phyloP scores from a whole-genome alignment of 805 yeast species.

The Lachancea lanzarotensis region DNA sequence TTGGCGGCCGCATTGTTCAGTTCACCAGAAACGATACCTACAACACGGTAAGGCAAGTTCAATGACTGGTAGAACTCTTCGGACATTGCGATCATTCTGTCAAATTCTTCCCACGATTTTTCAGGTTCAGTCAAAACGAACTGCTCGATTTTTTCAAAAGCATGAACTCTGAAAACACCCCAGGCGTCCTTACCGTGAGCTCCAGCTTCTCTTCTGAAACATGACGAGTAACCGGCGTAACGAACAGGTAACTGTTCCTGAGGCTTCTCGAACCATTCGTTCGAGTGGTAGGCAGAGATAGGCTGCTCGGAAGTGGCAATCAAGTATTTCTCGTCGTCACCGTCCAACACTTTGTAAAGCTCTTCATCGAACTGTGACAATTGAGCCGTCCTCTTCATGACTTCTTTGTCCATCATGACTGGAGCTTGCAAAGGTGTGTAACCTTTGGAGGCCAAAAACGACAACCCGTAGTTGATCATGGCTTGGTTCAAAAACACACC shows the following conservation, averaged over 20 bases:
- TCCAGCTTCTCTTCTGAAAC: conserved; percentile 99
- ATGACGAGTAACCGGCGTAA: conserved; percentile 96
- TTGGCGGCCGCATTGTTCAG: conserved; percentile 98
- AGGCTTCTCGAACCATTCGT: conserved; percentile 98
- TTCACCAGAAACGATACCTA: conserved; percentile 97
- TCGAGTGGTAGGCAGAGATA: conserved; percentile 93
- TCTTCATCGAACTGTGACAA: conserved; percentile 97
- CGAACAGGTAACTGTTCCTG: conserved; percentile 92
- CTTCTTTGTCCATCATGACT: conserved; percentile 99
- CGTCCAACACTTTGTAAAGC: conserved; percentile 92
- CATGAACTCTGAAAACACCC: conserved; percentile 99
- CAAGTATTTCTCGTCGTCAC: conserved; percentile 94
- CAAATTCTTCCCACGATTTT: conserved; percentile 96
- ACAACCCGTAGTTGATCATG: conserved; percentile 89
- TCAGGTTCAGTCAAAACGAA: conserved; percentile 95
- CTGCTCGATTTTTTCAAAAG: conserved; percentile 97
- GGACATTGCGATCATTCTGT: conserved; percentile 83
- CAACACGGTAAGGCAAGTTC: conserved; percentile 93
- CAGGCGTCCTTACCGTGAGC: conserved; percentile 99
- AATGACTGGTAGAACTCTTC: conserved; percentile 92
- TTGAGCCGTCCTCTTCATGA: conserved; percentile 99
- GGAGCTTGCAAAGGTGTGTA: conserved; percentile 96
- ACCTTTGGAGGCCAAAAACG: conserved; percentile 68
- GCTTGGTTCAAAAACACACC: conserved; percentile 99
- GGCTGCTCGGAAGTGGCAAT: conserved; percentile 99